These are phyloP conservation scores for Exophiala spinifera DNA, from an alignment of 2,329 filamentous ascomycete species.

Conservation along the genomic window DNA sequence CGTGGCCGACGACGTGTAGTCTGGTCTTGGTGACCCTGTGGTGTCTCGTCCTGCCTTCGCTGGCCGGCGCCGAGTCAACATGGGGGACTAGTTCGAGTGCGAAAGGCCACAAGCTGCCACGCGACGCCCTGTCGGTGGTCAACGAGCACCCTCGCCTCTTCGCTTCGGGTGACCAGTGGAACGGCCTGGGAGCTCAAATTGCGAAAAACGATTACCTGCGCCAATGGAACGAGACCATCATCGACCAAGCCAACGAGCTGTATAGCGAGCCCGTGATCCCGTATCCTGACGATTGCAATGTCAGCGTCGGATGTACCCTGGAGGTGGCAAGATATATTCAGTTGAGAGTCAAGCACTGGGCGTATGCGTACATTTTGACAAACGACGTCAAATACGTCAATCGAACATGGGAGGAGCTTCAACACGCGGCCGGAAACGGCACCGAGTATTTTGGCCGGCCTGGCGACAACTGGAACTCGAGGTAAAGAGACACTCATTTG, in stretches of 20 bases:
- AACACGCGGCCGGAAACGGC: slow-evolving; percentile 5
- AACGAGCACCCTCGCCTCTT: slow-evolving; percentile 5
- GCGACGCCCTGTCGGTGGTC: slow-evolving; percentile 2
- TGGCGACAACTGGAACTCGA: slow-evolving; percentile 7
- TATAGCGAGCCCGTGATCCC: background rate
- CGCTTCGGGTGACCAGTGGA: slow-evolving; percentile 7
- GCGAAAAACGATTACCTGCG: slow-evolving; percentile 4
- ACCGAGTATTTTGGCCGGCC: slow-evolving; percentile 7
- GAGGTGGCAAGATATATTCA: slow-evolving; percentile 9
- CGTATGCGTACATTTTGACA: slow-evolving; percentile 3
- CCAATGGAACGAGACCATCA: slow-evolving; percentile 6
- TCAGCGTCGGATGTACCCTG: slow-evolving; percentile 8
- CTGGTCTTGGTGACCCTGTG: background rate
- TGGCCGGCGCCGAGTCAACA: slow-evolving; percentile 4
- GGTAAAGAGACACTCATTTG: too few species aligned
- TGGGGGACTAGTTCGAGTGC: background rate
- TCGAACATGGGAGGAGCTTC: slow-evolving; percentile 7
- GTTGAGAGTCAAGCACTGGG: slow-evolving; percentile 10
- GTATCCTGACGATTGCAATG: slow-evolving; percentile 9
- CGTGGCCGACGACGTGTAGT: slow-evolving; percentile 2
- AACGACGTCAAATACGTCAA: slow-evolving; percentile 5
- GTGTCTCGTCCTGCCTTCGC: slow-evolving; percentile 4
- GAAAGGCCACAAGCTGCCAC: slow-evolving; percentile 1
- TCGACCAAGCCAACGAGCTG: slow-evolving; percentile 2
- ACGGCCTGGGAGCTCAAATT: slow-evolving; percentile 1